Conservation (phyloP, 2,329 filamentous ascomycete genomes). For the Magnaporthiopsis incrustans region DNA sequence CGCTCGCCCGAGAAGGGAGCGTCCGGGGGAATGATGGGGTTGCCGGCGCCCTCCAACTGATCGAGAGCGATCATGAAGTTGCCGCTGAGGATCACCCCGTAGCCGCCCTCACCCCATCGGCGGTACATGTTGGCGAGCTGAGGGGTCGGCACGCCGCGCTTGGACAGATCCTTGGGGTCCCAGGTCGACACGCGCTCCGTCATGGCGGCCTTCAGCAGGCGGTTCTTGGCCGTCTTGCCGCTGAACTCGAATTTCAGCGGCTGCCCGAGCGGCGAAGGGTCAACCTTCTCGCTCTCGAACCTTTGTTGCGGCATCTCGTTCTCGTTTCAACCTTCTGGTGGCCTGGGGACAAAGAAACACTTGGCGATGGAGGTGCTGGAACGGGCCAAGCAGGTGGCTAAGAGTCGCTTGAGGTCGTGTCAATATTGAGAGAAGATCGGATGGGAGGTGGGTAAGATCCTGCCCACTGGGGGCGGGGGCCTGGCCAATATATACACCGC, state of each 20-base stretch:
- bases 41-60: slow-evolving; percentile 46
- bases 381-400: neutral
- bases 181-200: slow-evolving; percentile 55
- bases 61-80: slow-evolving; percentile 49
- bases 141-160: slow-evolving; percentile 34
- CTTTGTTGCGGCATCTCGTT: slow-evolving; percentile 27
- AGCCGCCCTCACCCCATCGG: slow-evolving; percentile 52
- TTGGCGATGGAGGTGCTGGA: too few relatives aligned
- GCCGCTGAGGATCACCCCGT: slow-evolving; percentile 12
- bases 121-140: slow-evolving; percentile 46
- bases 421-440: neutral
- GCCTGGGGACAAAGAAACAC: neutral
- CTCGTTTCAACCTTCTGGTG: neutral
- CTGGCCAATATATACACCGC: too few relatives aligned
- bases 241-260: slow-evolving; percentile 43
- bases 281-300: slow-evolving; percentile 21
- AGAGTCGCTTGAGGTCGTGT: neutral
- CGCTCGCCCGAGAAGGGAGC: slow-evolving; percentile 44
- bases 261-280: slow-evolving; percentile 29
- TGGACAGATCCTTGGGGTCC: slow-evolving; percentile 41
- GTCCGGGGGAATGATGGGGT: slow-evolving; percentile 48
- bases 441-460: too few relatives aligned
- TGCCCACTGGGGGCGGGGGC: too few relatives aligned
- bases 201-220: slow-evolving; percentile 63
- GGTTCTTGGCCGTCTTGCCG: slow-evolving; percentile 49